Evolutionary conservation across 2,329 filamentous ascomycete species (phyloP), one percentile per base, ranked within the genome.

Genomic region (Aaosphaeria arxii): DNA sequence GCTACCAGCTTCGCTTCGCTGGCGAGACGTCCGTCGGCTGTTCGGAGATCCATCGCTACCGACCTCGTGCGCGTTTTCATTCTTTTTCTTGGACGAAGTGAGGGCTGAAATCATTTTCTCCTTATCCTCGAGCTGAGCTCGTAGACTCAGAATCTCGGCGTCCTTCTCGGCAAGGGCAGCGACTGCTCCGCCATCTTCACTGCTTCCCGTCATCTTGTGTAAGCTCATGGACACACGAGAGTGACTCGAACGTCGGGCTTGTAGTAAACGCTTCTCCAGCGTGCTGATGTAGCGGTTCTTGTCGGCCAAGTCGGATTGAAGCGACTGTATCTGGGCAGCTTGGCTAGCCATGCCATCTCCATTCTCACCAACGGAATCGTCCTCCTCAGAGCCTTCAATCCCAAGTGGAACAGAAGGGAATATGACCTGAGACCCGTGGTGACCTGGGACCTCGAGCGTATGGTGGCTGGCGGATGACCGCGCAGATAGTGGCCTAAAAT

Each of bases 201-300:
- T 85, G 35, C 86, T 83, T n/a, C 86, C 57, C 13, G 59, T 56
- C 2, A 84, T 74, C 84, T 81, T 64, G 81, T 87, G 47, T 78
- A 91, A 82, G 1, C 87, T 87, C 50, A 88, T 82, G 5, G 91
- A 95, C 7, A 92, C 84, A 13, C 92, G 85, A 6, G 90, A 92
- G 46, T 95, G 91, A 71, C 91, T 96, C 1, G 91, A 90, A 42
- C 92, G 81, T 38, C 94, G 82, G 35, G 94, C 94, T 64, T 99
- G 94, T 32, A 97, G 77, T 1, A 99, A 77, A 29, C 94, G 84
- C 71, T 95, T 95, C 74, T 99, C 94, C 9, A 99, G 74, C 0
- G 94, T 97, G 30, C 88, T 82, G 58, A 97, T 97, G 69, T 99
- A 99, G 31, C 94, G 87, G 60, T 94, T 97, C 75, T 96, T 96